These are phyloP conservation scores for Colletotrichum neosansevieriae DNA, from an alignment of 2,329 filamentous ascomycete species.

Conservation along the genomic window DNA sequence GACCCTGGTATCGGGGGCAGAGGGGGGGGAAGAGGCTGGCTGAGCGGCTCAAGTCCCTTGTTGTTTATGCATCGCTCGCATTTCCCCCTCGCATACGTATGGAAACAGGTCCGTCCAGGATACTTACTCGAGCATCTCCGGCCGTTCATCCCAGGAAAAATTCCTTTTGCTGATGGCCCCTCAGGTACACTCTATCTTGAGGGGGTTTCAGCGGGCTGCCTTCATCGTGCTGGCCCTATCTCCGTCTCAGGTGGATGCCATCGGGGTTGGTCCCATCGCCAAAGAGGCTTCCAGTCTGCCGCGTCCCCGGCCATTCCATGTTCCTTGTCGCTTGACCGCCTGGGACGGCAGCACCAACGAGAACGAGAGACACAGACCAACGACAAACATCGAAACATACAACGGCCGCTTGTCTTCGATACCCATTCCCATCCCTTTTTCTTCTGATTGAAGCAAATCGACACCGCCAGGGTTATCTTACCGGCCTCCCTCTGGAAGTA, in stretches of 20 bases:
- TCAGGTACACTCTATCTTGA: background rate
- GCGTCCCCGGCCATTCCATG: slow-evolving; percentile 2
- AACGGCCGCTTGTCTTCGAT: background rate
- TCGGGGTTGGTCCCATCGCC: background rate
- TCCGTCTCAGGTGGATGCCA: slow-evolving; percentile 27
- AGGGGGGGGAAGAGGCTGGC: background rate
- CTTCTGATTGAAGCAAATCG: background rate
- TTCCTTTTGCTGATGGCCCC: slow-evolving; percentile 13
- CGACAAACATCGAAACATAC: background rate
- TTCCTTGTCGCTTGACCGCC: slow-evolving; percentile 1
- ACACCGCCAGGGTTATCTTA: background rate
- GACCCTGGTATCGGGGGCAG: background rate
- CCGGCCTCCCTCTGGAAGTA: background rate
- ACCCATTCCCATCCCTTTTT: background rate
- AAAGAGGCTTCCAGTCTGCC: slow-evolving; percentile 20
- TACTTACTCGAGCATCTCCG: slow-evolving; percentile 6
- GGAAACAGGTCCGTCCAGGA: slow-evolving; percentile 7
- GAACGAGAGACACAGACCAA: background rate
- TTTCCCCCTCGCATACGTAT: background rate
- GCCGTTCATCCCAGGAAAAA: slow-evolving; percentile 3
- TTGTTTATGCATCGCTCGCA: slow-evolving; percentile 3
- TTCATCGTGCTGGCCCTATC: background rate
- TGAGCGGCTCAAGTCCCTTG: slow-evolving; percentile 7
- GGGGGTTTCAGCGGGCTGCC: background rate
- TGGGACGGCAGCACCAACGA: background rate